Evolutionary conservation across 257 asterid species (phyloP).

Genomic region (Ilex aquifolium): DNA sequence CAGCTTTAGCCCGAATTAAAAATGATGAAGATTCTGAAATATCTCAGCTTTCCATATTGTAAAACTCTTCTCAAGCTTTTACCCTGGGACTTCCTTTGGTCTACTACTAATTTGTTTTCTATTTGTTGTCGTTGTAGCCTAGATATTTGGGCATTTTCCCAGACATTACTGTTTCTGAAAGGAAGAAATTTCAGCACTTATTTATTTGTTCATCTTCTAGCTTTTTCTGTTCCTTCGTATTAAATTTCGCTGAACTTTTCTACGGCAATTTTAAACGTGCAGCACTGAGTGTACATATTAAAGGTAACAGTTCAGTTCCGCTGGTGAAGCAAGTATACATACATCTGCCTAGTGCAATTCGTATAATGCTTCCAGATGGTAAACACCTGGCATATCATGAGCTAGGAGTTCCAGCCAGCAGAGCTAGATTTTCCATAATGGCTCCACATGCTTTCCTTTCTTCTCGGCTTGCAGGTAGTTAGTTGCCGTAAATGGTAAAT

Average conservation of each 20-base stretch:
- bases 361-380: constrained; percentile 84
- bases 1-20: no score
- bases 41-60: no score
- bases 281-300: constrained; percentile 62
- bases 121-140: no score
- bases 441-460: constrained; percentile 81
- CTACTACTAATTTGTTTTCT: no score
- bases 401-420: constrained; percentile 72
- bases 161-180: no score
- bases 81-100: no score
- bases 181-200: no score
- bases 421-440: constrained; percentile 70
- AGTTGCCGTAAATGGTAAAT: constrained; percentile 7
- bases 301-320: constrained; percentile 36
- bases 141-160: no score
- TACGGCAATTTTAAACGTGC: constrained; percentile 25
- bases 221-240: no score
- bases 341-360: constrained; percentile 74
- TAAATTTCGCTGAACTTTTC: background rate
- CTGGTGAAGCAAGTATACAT: constrained; percentile 51
- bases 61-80: no score
- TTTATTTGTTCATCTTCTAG: no score
- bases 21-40: no score
- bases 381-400: constrained; percentile 79
- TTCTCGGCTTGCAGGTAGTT: constrained; percentile 81